A percentile compares a stretch with the other conserved stretches of the same genome.
These are phyloP conservation scores for Heterobasidion occidentale DNA, from an alignment of 1,284 basidiomycete species.

Conservation along the genomic window DNA sequence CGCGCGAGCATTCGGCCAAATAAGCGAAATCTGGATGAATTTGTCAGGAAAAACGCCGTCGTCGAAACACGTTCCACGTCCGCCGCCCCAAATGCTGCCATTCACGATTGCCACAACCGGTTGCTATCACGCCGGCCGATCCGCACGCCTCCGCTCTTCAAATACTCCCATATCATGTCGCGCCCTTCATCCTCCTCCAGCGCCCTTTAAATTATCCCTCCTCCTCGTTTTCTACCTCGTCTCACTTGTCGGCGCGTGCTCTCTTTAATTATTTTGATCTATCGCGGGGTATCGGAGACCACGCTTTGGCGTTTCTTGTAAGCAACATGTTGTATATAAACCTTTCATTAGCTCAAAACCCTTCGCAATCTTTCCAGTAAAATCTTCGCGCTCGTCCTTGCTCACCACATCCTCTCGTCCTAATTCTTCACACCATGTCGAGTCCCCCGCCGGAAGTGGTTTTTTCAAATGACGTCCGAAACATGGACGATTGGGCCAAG, in stretches of 20 bases:
- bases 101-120: slow-evolving; percentile 31
- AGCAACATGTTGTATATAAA: not conserved
- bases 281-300: not conserved
- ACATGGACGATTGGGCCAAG: slow-evolving; percentile 74
- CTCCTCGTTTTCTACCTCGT: slow-evolving; percentile 16
- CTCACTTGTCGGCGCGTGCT: slow-evolving; percentile 11
- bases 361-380: not conserved
- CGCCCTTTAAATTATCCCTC: slow-evolving; percentile 11
- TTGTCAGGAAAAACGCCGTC: slow-evolving; percentile 25
- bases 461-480: slow-evolving; percentile 68
- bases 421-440: slow-evolving; percentile 18
- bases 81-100: slow-evolving; percentile 36
- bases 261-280: slow-evolving; percentile 7
- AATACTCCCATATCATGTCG: slow-evolving; percentile 25
- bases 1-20: not conserved
- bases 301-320: not conserved
- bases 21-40: slow-evolving; percentile 15
- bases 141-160: slow-evolving; percentile 30
- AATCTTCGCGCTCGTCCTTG: not conserved
- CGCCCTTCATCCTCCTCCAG: slow-evolving; percentile 8
- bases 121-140: slow-evolving; percentile 40
- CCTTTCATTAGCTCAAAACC: not conserved
- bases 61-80: slow-evolving; percentile 52
- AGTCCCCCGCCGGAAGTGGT: slow-evolving; percentile 44
- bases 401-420: not conserved